Evolutionary conservation across 2,329 filamentous ascomycete species (phyloP).

Genomic region (Microdochium bolleyi): DNA sequence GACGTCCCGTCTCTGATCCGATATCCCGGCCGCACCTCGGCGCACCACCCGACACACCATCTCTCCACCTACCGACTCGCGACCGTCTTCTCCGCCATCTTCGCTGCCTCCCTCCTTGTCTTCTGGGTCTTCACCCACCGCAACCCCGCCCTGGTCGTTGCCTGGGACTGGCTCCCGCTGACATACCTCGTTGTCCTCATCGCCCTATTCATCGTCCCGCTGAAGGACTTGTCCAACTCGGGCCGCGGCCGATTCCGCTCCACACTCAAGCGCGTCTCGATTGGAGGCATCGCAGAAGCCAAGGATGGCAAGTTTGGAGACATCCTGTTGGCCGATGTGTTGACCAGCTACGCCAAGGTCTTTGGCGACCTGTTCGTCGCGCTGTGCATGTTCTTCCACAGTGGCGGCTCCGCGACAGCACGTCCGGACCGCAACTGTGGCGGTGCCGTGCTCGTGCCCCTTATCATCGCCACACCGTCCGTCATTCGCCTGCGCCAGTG

Average conservation of each 20-base stretch:
- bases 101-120: constrained; percentile 62
- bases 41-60: constrained; percentile 67
- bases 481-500: constrained; percentile 87
- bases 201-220: constrained; percentile 63
- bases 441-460: constrained; percentile 68
- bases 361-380: constrained; percentile 83
- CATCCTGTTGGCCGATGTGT: constrained; percentile 83
- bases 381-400: constrained; percentile 81
- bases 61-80: constrained; percentile 81
- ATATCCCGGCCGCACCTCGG: constrained; percentile 68
- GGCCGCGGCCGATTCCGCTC: constrained; percentile 70
- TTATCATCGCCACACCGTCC: constrained; percentile 77
- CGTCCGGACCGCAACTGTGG: constrained; percentile 78
- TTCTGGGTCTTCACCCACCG: constrained; percentile 81
- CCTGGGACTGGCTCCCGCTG: constrained; percentile 81
- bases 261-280: constrained; percentile 67
- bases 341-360: constrained; percentile 92
- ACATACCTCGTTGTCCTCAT: constrained; percentile 69
- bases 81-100: constrained; percentile 63
- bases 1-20: constrained; percentile 81
- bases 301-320: constrained; percentile 93
- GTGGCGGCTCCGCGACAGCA: constrained; percentile 64
- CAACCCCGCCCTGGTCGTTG: constrained; percentile 59
- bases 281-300: constrained; percentile 80
- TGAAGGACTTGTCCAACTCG: constrained; percentile 57